Evolutionary conservation across 306 rosid genomes (phyloP).

Genomic region (Quillaja saponaria): DNA sequence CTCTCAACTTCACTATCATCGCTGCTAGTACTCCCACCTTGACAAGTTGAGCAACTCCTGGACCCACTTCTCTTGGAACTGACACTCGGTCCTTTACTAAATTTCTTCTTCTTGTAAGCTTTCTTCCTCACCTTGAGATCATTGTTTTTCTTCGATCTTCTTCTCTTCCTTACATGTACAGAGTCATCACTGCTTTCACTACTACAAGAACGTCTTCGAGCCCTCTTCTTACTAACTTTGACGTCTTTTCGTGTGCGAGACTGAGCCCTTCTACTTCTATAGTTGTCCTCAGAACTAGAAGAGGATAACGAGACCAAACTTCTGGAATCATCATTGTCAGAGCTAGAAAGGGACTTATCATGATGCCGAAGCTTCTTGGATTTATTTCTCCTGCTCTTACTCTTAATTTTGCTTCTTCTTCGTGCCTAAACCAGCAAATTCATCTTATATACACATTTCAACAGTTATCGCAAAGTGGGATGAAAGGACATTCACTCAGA

Average conservation of each 20-base stretch:
- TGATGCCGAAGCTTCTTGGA: constrained; percentile 64
- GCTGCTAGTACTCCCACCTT: constrained; percentile 36
- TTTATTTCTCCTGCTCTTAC: constrained; percentile 43
- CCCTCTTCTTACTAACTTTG: constrained; percentile 52
- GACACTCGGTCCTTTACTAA: constrained; percentile 51
- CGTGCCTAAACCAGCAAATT: constrained; percentile 47
- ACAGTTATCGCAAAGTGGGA: constrained; percentile 11
- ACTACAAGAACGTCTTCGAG: constrained; percentile 42
- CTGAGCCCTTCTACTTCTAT: constrained; percentile 48
- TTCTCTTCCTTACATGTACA: constrained; percentile 53
- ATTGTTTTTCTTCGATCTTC: constrained; percentile 48
- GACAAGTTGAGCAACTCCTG: constrained; percentile 54
- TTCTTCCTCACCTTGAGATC: constrained; percentile 46
- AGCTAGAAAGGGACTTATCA: constrained; percentile 48
- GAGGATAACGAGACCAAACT: constrained; percentile 39
- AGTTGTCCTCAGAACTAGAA: constrained; percentile 57
- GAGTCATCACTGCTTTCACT: constrained; percentile 54
- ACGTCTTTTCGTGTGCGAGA: constrained; percentile 49
- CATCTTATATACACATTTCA: constrained; percentile 2
- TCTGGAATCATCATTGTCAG: constrained; percentile 53
- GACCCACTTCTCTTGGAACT: constrained; percentile 45
- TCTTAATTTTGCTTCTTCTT: constrained; percentile 48
- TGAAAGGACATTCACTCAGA: constrained; percentile 5
- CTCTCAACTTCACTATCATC: constrained; percentile 45
- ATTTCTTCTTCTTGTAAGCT: constrained; percentile 47